phyloP scores from a whole-genome alignment of 1,284 basidiomycete species.

The Austroboletus olivaceoglutinosus region DNA sequence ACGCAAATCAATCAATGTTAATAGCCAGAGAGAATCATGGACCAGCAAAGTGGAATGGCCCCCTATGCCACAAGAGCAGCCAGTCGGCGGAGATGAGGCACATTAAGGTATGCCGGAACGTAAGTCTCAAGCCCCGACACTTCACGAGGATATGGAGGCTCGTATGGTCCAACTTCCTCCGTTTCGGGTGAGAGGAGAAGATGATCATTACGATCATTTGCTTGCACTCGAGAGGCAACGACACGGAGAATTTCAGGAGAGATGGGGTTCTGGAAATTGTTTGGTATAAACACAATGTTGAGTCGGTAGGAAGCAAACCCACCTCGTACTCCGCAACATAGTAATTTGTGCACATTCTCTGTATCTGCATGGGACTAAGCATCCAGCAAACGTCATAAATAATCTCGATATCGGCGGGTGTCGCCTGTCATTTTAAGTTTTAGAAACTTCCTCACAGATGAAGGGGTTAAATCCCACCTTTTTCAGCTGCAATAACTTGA shows the following conservation, averaged over 20 bases:
- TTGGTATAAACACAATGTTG: constrained; percentile 6
- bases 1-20: constrained; percentile 2
- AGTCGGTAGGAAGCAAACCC: constrained; percentile 8
- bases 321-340: constrained; percentile 99
- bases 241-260: constrained; percentile 94
- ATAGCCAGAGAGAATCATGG: background rate
- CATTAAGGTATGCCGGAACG: constrained; percentile 82
- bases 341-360: constrained; percentile 98
- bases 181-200: constrained; percentile 91
- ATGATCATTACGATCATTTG: constrained; percentile 95
- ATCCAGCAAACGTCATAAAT: constrained; percentile 99
- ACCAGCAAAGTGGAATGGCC: background rate
- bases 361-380: constrained; percentile 98
- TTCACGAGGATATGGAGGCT: constrained; percentile 82
- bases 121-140: constrained; percentile 87
- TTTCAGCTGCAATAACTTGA: constrained; percentile 96
- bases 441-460: constrained; percentile 4
- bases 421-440: constrained; percentile 57
- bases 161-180: constrained; percentile 93
- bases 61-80: constrained; percentile 74
- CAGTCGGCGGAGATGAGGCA: constrained; percentile 77
- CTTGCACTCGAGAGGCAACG: constrained; percentile 91
- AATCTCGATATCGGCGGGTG: constrained; percentile 93
- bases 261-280: constrained; percentile 74
- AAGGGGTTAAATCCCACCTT: constrained; percentile 59